Percentiles rank a stretch among this genome's conserved stretches.
phyloP scores from a whole-genome alignment of 2,329 filamentous ascomycete species.

The Penicillium sp. region DNA sequence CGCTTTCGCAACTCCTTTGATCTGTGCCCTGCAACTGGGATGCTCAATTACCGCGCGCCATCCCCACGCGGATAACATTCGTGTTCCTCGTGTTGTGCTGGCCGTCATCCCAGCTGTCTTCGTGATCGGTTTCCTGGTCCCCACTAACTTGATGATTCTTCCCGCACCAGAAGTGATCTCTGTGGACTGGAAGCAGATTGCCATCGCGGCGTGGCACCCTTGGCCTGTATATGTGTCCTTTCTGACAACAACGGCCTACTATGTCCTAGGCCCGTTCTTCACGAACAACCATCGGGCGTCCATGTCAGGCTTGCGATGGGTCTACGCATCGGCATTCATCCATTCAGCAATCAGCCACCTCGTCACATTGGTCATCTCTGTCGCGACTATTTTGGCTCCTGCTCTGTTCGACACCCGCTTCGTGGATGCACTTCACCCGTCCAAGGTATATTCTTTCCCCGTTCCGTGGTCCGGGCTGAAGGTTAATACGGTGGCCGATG shows the following conservation, averaged over 20 bases:
- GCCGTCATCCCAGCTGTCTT: conserved; percentile 43
- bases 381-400: conserved; percentile 40
- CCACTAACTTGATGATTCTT: conserved; percentile 45
- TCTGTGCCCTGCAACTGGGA: conserved; percentile 44
- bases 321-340: conserved; percentile 44
- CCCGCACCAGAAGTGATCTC: conserved; percentile 42
- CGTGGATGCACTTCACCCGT: conserved; percentile 37
- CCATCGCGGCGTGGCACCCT: conserved; percentile 52
- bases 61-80: conserved; percentile 35
- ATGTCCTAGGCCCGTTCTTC: conserved; percentile 24
- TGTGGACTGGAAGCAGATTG: conserved; percentile 47
- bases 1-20: conserved; percentile 46
- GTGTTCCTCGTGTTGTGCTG: conserved; percentile 32
- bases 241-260: conserved; percentile 34
- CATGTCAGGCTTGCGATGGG: conserved; percentile 35
- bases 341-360: conserved; percentile 44
- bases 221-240: conserved; percentile 51
- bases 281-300: conserved; percentile 27
- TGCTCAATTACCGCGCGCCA: conserved; percentile 42
- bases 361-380: conserved; percentile 40
- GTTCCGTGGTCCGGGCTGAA: conserved; percentile 34
- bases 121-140: conserved; percentile 46
- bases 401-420: conserved; percentile 34
- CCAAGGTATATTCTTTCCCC: conserved; percentile 37
- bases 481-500: conserved; percentile 39